Base-by-base conservation (phyloP, 1,284 basidiomycete genomes). In the Ustilago curta region DNA sequence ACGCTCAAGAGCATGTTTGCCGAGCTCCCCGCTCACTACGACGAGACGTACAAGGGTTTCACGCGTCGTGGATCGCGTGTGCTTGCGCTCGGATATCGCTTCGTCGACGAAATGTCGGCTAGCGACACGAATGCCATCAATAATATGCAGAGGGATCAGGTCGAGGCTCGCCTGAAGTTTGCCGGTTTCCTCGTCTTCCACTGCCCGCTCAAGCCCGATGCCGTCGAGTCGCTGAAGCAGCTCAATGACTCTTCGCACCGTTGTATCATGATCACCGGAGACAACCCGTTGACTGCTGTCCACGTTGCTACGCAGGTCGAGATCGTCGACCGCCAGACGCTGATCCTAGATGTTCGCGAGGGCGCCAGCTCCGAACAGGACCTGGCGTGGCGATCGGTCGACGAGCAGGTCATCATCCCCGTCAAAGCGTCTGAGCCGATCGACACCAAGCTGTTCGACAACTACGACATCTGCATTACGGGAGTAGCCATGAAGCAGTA, bases 191-290 rank as follows among this genome's bases (percentile, higher is more conserved):
- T 84, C 19, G 78, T 84, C 27, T 83, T 84, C 78, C 82, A 84
- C 73, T 84, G 82, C 64, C 83, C 83, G 8, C 79, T 84, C 57
- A 84, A 84, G 66, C 72, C 79, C 2, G 83, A 84, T 61, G 83
- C 83, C 0, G 62, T 83, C 35, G 71, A 73, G 16, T 70, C 77
- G 53, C 58, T 84, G 56, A 77, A 78, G 57, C 76, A 81, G 70
- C 71, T 84, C 53, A 79, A 79, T 59, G 83, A 84, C 66, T 83
- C 83, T 35, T 80, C 81, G 39, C 83, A 84, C 70, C 78, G 83
- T 32, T 81, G 83, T 55, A 81, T 84, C 63, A 84, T 84, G 83
- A 84, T 84, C 47, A 84, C 83, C 7, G 83, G 83, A n/a, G 83
- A 84, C 78, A 83, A 84, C 62, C 82, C 83, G 31, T 56, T 84